Conservation (phyloP, 495 filamentous ascomycete genomes). For the Barbatosphaeria neglecta region DNA sequence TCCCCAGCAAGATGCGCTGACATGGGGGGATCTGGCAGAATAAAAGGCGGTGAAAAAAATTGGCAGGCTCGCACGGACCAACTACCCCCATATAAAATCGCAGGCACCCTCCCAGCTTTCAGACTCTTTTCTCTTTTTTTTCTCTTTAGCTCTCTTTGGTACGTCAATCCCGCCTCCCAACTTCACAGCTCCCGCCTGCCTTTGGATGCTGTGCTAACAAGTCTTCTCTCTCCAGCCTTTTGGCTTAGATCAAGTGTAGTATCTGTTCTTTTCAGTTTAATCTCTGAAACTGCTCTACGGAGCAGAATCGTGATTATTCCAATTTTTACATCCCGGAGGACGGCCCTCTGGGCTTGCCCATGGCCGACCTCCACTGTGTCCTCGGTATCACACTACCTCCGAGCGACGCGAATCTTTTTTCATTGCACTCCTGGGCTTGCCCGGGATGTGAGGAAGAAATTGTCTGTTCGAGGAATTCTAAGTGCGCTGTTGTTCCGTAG, state of each 20-base stretch:
- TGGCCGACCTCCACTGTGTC: conserved; percentile 61
- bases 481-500: no score
- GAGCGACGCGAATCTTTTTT: conserved; percentile 66
- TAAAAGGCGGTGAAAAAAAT: neutral
- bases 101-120: neutral
- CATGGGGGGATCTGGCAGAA: no score
- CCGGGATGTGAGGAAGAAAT: conserved; percentile 52
- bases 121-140: conserved; percentile 9
- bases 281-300: conserved; percentile 56
- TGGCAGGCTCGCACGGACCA: conserved; percentile 8
- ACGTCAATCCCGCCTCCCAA: neutral
- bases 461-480: no score
- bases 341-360: conserved; percentile 62
- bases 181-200: neutral
- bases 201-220: neutral
- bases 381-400: conserved; percentile 81
- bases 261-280: conserved; percentile 99
- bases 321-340: conserved; percentile 48
- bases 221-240: conserved; percentile 42
- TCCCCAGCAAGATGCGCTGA: no score
- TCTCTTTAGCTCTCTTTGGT: conserved; percentile 24
- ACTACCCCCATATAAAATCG: conserved; percentile 2
- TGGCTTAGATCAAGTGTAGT: conserved; percentile 99
- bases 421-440: conserved; percentile 40
- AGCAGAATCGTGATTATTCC: conserved; percentile 73